Evolutionary conservation across 768 basidiomycete genomes (phyloP), one percentile per base, ranked within the genome.

Genomic region (Cystobasidium tubakii): DNA sequence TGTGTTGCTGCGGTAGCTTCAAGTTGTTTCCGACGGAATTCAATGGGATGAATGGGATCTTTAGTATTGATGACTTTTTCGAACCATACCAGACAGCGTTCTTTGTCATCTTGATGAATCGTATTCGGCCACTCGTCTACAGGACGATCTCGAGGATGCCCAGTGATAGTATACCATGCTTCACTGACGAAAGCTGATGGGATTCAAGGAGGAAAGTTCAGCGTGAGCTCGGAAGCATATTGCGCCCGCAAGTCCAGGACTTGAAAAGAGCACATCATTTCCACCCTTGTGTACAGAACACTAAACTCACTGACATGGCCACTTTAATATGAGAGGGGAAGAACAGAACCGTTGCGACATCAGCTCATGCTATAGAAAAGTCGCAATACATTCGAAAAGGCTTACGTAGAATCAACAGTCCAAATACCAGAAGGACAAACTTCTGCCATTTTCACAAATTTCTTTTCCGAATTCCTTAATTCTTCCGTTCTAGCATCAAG

Each of bases 391-490:
- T n/a, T n/a, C n/a, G n/a, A n/a, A n/a, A n/a, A n/a, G n/a, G n/a
- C 43, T 54, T 29, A 67, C 66, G 27, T 31, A 34, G 25, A 9
- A 27, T 46, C 44, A 53, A 43, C 66, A 33, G 50, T 55, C 69
- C 69, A 71, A 25, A 71, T 55, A 34, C 69, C 69, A 36, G 69
- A 31, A 34, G 69, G 69, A 34, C 33, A 31, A 31, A 71, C 60
- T 27, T 71, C 69, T 27, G 69, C 69, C 69, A 71, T 71, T 36
- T 60, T 71, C 6, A 36, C 21, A 34, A 71, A 60, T 55, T 71
- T 71, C 27, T 27, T 7, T 43, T 71, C 69, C 2, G 69, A 71
- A 36, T 9, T 21, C 19, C 55, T 23, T 19, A 71, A 53, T 36
- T 71, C 69, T 34, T 31, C 50, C 2, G 69, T 71, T 29, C 69